Conservation (phyloP, 108 stramenopile genomes). For the Schizochytrium sp. region DNA sequence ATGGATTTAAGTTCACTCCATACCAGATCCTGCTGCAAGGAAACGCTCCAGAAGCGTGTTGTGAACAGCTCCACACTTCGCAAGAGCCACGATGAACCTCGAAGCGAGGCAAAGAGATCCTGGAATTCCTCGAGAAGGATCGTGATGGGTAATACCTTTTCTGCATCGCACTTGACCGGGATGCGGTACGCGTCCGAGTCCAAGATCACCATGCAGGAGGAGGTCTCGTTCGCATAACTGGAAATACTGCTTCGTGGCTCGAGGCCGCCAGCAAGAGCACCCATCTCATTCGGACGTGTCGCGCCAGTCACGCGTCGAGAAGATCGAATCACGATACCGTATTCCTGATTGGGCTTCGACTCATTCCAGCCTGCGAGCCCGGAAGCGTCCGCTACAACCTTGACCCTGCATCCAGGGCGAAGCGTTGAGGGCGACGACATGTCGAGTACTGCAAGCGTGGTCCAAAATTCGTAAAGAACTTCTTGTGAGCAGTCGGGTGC, state of each 20-base stretch:
- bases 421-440: slow-evolving; percentile 8
- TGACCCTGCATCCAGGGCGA: background rate
- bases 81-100: background rate
- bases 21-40: background rate
- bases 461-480: background rate
- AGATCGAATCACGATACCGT: background rate
- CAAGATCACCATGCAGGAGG: background rate
- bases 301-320: background rate
- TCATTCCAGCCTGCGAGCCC: background rate
- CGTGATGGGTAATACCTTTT: background rate
- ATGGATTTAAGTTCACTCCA: background rate
- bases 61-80: background rate
- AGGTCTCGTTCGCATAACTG: background rate
- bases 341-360: background rate
- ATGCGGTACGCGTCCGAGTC: background rate
- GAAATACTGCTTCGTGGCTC: background rate
- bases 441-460: background rate
- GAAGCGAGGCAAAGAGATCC: background rate
- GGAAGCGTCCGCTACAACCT: background rate
- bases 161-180: background rate
- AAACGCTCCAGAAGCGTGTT: background rate
- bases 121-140: background rate
- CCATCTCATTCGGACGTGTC: background rate
- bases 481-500: background rate
- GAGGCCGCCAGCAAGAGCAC: background rate